Percentiles rank a stretch among this genome's conserved stretches.
phyloP scores from a whole-genome alignment of 352 stramenopile species.

The Pythium grandisporangium region DNA sequence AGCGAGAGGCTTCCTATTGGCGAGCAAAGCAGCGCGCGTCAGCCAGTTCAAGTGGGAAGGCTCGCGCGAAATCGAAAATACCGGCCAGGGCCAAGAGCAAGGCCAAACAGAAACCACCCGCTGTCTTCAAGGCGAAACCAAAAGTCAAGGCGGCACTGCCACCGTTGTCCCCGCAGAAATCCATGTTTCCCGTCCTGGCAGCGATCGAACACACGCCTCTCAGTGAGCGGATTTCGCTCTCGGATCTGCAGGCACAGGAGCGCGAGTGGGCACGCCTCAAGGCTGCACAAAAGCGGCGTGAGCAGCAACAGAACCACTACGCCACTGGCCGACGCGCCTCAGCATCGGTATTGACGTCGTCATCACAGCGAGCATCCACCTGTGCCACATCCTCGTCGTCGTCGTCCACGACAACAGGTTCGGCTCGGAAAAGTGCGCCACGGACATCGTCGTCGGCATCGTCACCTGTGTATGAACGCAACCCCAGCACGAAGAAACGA shows the following conservation, averaged over 20 bases:
- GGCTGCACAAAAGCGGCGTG: constrained; percentile 15
- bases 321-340: too few relatives aligned
- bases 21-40: neutral
- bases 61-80: too few relatives aligned
- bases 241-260: constrained; percentile 44
- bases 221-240: constrained; percentile 28
- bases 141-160: too few relatives aligned
- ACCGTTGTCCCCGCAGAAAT: neutral
- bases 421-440: too few relatives aligned
- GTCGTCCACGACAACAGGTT: too few relatives aligned
- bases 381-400: too few relatives aligned
- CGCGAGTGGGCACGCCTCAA: constrained; percentile 29
- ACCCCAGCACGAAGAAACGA: neutral
- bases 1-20: neutral
- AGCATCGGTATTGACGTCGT: too few relatives aligned
- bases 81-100: too few relatives aligned
- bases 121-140: too few relatives aligned
- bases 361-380: too few relatives aligned
- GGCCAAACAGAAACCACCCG: too few relatives aligned
- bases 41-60: neutral
- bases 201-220: neutral
- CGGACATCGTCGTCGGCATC: neutral
- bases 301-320: too few relatives aligned
- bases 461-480: constrained; percentile 3
- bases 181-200: neutral